phyloP scores from a whole-genome alignment of 345 rosid genomes.

The Moricandia arvensis region DNA sequence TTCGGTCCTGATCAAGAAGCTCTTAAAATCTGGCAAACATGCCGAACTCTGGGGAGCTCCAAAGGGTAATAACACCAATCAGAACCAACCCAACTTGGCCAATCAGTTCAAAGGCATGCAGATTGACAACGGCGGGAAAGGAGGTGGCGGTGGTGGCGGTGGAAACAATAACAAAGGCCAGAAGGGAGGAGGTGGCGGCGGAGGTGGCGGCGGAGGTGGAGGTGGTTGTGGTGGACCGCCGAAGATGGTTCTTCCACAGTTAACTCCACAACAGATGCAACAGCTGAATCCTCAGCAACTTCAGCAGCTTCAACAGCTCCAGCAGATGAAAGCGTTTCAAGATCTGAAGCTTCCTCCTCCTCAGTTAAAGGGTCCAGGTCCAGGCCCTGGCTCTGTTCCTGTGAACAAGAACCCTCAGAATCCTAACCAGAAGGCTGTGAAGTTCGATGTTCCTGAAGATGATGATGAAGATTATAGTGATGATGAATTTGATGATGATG shows the following conservation, averaged over 20 bases:
- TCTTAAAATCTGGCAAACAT: conserved; percentile 83
- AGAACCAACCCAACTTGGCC: conserved; percentile 51
- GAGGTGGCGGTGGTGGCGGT: neutral
- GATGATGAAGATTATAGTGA: conserved; percentile 48
- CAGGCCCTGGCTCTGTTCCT: conserved; percentile 33
- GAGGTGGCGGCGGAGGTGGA: neutral
- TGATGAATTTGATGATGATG: conserved; percentile 51
- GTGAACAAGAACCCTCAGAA: conserved; percentile 33
- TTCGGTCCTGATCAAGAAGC: conserved; percentile 70
- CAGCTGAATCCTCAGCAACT: conserved; percentile 53
- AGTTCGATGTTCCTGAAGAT: conserved; percentile 51
- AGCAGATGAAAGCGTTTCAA: conserved; percentile 62
- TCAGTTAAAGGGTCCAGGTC: conserved; percentile 44
- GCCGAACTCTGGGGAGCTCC: conserved; percentile 82
- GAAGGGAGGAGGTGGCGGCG: neutral
- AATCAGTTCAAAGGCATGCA: conserved; percentile 79
- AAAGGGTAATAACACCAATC: conserved; percentile 44
- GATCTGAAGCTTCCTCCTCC: conserved; percentile 74
- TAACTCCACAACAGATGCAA: conserved; percentile 49
- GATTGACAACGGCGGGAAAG: conserved; percentile 61
- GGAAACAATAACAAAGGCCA: neutral
- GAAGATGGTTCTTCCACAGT: conserved; percentile 36
- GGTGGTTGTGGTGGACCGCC: conserved; percentile 25
- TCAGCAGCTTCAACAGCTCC: conserved; percentile 61
- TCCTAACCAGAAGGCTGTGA: conserved; percentile 54